Evolutionary conservation across 2,329 filamentous ascomycete species (phyloP), one percentile per base, ranked within the genome.

Genomic region (Plenodomus biglobosus): DNA sequence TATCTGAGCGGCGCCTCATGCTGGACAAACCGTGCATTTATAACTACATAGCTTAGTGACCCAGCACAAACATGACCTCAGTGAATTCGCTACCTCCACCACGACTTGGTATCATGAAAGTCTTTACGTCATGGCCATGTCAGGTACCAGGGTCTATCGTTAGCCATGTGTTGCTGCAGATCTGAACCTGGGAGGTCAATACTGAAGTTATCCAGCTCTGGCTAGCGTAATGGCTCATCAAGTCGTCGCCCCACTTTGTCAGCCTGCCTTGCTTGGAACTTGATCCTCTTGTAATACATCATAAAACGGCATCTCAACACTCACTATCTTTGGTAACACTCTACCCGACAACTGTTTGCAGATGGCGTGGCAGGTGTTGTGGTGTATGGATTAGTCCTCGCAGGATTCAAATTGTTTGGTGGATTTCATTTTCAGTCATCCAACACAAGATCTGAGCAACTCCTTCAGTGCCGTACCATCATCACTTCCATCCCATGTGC

Each of bases 61-160:
- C 11, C 13, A 6, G 6, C 6, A 32, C 27, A 40, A 52, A 42
- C 16, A 53, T 51, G 45, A 59, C 51, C 48, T 52, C 46, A 51
- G 41, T 19, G 4, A n/a, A 8, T 18, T 8, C 19, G 35, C 13
- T 20, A 37, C 16, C 18, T 37, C 16, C n/a, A n/a, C n/a, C n/a
- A n/a, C n/a, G n/a, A n/a, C n/a, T n/a, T n/a, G n/a, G n/a, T n/a
- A n/a, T n/a, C n/a, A n/a, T n/a, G n/a, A n/a, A n/a, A 46, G 52
- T 61, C 59, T 58, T 50, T 53, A 59, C 59, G 59, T 61, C 59
- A 62, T 62, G 50, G 37, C 20, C 47, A 52, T 61, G 58, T 58
- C 55, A 58, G 46, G 38, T 49, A 46, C 48, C 40, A 42, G 54
- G 46, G 21, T 46, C 22, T 24, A 5, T 24, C 22, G 10, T 24